Conservation (phyloP, 2,329 filamentous ascomycete genomes). For the Alternaria viburni region DNA sequence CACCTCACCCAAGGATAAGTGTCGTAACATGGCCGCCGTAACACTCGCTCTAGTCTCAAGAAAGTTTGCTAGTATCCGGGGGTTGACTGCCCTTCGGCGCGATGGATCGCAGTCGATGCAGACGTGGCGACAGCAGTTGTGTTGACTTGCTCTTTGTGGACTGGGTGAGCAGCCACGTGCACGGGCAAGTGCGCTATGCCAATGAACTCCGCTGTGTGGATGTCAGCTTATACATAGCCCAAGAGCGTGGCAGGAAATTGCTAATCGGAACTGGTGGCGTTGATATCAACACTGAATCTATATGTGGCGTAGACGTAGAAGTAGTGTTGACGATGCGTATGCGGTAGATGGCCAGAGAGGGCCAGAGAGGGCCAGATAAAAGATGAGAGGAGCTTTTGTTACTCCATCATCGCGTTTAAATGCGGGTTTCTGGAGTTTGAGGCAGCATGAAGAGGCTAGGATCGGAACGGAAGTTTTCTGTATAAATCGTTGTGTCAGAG, state of each 20-base stretch:
- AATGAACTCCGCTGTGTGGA: neutral
- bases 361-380: neutral
- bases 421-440: fast-evolving
- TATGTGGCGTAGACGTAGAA: neutral
- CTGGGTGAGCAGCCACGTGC: neutral
- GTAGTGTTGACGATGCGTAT: neutral
- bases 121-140: neutral
- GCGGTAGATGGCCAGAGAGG: neutral
- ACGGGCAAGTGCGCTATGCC: neutral
- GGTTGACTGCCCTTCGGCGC: neutral
- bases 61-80: fast-evolving
- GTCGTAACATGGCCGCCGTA: neutral
- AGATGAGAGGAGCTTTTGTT: neutral
- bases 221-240: neutral
- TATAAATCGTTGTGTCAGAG: neutral
- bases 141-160: neutral
- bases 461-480: neutral
- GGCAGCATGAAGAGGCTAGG: neutral
- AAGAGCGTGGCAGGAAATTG: neutral
- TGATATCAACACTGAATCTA: neutral
- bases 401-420: neutral
- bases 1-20: fast-evolving
- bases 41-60: fast-evolving
- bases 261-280: neutral
- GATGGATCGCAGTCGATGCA: neutral